Percentiles rank a stretch among this genome's conserved stretches.
phyloP scores from a whole-genome alignment of 2,329 filamentous ascomycete genomes.

The Alternaria alternata region DNA sequence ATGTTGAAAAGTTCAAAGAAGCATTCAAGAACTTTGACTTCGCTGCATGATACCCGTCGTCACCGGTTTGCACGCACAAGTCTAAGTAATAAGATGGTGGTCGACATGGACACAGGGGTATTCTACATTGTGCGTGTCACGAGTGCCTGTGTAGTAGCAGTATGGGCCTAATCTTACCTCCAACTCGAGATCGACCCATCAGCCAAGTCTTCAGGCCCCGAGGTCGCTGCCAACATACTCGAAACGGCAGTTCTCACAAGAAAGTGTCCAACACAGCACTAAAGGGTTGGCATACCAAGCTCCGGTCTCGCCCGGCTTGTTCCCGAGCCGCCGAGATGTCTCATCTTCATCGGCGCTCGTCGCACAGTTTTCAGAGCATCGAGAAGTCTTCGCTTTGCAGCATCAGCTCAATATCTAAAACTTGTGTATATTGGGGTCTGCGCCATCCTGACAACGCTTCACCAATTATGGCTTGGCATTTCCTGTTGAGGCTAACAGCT shows the following conservation, averaged over 20 bases:
- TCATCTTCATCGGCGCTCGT: neutral
- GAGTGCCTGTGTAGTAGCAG: neutral
- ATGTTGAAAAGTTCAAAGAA: conserved; percentile 80
- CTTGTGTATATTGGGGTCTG: neutral
- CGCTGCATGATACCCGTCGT: conserved; percentile 53
- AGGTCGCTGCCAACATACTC: conserved; percentile 30
- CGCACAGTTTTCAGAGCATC: neutral
- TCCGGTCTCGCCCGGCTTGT: conserved; percentile 35
- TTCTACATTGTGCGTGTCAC: neutral
- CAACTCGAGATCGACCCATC: neutral
- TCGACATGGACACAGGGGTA: neutral
- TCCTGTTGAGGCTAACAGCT: conserved; percentile 30
- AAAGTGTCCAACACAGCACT: conserved; percentile 43
- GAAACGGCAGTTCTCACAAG: conserved; percentile 34
- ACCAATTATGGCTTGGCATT: conserved; percentile 29
- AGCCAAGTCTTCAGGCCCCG: conserved; percentile 23
- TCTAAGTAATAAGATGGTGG: neutral
- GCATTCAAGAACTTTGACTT: conserved; percentile 91
- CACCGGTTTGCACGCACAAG: neutral
- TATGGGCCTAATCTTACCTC: neutral
- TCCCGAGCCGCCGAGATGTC: conserved; percentile 7
- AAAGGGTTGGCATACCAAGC: conserved; percentile 49
- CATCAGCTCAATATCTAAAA: neutral
- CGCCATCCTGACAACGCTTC: conserved; percentile 14
- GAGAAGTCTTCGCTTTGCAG: neutral